Conservation (phyloP, 2,329 filamentous ascomycete genomes). For the Penicillium sp. region DNA sequence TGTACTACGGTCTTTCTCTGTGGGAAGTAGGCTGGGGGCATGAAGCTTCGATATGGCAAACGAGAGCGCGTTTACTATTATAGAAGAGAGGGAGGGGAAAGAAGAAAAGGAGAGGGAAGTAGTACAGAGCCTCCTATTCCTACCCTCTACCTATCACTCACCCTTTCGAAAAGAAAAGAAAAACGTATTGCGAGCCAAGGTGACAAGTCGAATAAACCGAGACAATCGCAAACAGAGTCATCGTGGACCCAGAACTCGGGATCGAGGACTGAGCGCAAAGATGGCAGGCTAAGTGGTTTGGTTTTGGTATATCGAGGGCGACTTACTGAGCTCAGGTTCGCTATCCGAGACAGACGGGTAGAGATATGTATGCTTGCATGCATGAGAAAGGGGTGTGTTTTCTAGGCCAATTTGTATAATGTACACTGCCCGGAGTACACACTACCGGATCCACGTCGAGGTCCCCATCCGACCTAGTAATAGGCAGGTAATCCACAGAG, state of each 20-base stretch:
- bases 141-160: not conserved
- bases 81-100: not conserved
- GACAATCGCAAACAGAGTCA: constrained; percentile 7
- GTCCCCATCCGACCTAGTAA: not conserved
- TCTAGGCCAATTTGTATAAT: not conserved
- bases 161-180: not conserved
- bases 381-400: constrained; percentile 1
- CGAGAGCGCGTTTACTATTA: not conserved
- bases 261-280: constrained; percentile 14
- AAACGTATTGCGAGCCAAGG: not conserved
- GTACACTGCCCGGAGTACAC: not conserved
- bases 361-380: constrained; percentile 11
- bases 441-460: not conserved
- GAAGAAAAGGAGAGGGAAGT: not conserved
- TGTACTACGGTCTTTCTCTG: not conserved
- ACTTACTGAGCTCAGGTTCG: constrained; percentile 10
- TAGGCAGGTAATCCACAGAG: not conserved
- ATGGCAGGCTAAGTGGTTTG: not conserved
- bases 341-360: constrained; percentile 20
- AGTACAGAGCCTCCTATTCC: not conserved
- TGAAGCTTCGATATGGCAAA: constrained; percentile 5
- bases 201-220: not conserved
- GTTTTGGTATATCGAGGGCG: constrained; percentile 11
- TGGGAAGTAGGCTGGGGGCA: not conserved
- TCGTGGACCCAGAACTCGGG: not conserved